phyloP scores from a whole-genome alignment of 228 moss, liverwort and hornwort species.

The Sphagnum fallax region DNA sequence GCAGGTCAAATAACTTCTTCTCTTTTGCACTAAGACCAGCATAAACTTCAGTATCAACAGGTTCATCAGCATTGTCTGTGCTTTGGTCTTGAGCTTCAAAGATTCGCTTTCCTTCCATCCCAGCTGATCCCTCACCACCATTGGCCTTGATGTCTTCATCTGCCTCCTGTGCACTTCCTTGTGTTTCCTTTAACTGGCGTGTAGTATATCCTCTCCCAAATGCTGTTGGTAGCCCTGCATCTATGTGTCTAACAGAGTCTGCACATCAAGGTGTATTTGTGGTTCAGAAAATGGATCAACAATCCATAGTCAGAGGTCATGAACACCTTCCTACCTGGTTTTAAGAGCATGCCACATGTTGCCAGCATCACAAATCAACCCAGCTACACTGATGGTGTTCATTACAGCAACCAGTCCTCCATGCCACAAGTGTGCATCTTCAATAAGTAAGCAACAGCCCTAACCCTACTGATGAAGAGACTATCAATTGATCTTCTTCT shows the following conservation, averaged over 20 bases:
- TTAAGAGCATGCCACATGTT: too few species aligned
- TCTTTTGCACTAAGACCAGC: conserved; percentile 70
- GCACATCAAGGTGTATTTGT: not conserved
- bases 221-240: conserved; percentile 29
- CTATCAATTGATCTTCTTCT: too few species aligned
- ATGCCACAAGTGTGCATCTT: too few species aligned
- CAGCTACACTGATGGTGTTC: not conserved
- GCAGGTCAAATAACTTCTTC: conserved; percentile 86
- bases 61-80: conserved; percentile 13
- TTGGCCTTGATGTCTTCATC: conserved; percentile 8
- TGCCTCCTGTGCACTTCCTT: conserved; percentile 23
- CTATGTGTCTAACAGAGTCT: conserved; percentile 27
- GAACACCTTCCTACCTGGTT: too few species aligned
- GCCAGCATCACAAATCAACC: not conserved
- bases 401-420: not conserved
- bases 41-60: conserved; percentile 58
- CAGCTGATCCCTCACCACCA: conserved; percentile 12
- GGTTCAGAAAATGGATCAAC: too few species aligned
- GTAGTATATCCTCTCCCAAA: conserved; percentile 27
- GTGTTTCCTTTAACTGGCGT: conserved; percentile 35
- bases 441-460: too few species aligned
- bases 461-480: too few species aligned
- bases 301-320: too few species aligned
- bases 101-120: conserved; percentile 13
- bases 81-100: conserved; percentile 21